Conservation (phyloP, 2,329 filamentous ascomycete species). For the Diaporthe sp. region DNA sequence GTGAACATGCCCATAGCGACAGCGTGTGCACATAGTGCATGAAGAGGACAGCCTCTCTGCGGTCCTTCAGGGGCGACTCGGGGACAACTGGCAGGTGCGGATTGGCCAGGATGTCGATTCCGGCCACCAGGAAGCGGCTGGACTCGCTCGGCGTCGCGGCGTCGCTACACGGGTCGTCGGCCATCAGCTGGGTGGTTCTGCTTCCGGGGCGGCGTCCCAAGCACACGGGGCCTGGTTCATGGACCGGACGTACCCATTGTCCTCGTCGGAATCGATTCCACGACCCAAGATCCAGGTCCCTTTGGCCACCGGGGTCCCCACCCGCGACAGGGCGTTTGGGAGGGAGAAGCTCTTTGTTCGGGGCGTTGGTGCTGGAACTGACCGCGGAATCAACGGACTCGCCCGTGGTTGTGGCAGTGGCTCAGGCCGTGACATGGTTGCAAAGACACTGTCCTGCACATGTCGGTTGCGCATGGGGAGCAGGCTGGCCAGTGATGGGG, state of each 20-base stretch:
- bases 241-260: slow-evolving; percentile 7
- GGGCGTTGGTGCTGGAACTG: not conserved
- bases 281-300: slow-evolving; percentile 15
- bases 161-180: not conserved
- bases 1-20: slow-evolving; percentile 44
- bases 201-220: not conserved
- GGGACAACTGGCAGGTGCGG: slow-evolving; percentile 13
- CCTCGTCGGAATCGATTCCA: not conserved
- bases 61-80: slow-evolving; percentile 26
- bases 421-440: slow-evolving; percentile 4
- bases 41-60: slow-evolving; percentile 27
- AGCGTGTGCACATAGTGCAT: slow-evolving; percentile 37
- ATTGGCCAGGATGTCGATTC: slow-evolving; percentile 11
- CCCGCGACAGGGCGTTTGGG: not conserved
- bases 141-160: slow-evolving; percentile 5
- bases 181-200: slow-evolving; percentile 17
- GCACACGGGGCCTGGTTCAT: not conserved
- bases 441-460: slow-evolving; percentile 23
- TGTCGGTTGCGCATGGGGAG: slow-evolving; percentile 5
- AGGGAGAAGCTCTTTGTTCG: slow-evolving; percentile 10
- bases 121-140: slow-evolving; percentile 15
- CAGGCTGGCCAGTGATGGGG: not conserved
- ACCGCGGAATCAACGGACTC: slow-evolving; percentile 22
- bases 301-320: not conserved
- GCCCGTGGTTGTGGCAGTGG: slow-evolving; percentile 8